Conservation (phyloP, 352 stramenopile genomes). For the Saprolegnia parasitica region DNA sequence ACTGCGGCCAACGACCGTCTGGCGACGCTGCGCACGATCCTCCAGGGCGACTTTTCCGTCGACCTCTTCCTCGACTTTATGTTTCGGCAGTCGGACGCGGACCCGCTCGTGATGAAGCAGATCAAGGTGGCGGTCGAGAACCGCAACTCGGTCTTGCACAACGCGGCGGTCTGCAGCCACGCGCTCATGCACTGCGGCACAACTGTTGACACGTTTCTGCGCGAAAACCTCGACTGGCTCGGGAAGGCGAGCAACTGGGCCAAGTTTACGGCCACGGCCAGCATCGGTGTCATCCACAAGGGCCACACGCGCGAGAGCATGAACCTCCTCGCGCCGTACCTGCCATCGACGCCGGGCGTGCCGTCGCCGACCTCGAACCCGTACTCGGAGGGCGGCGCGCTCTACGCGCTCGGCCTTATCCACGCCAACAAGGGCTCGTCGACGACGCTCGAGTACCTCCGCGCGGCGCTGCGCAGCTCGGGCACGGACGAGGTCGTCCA, state of each 20-base stretch:
- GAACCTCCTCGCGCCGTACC: conserved; percentile 96
- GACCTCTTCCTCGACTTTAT: conserved; percentile 93
- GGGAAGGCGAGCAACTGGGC: conserved; percentile 98
- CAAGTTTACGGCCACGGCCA: conserved; percentile 98
- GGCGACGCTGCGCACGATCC: conserved; percentile 82
- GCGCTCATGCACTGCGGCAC: conserved; percentile 97
- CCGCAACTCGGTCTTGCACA: conserved; percentile 96
- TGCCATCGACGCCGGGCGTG: conserved; percentile 85
- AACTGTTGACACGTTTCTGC: conserved; percentile 95
- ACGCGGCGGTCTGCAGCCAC: conserved; percentile 96
- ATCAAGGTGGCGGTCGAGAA: conserved; percentile 92
- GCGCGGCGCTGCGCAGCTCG: conserved; percentile 76
- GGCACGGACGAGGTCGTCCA: conserved; percentile 95
- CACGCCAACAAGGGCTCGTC: conserved; percentile 94
- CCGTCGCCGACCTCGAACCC: conserved; percentile 63
- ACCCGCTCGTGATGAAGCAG: conserved; percentile 91
- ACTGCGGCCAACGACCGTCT: conserved; percentile 42
- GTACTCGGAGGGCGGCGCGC: conserved; percentile 96
- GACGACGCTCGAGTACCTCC: conserved; percentile 81
- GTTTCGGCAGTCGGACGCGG: conserved; percentile 85
- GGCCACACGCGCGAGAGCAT: conserved; percentile 97
- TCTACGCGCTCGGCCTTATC: conserved; percentile 98
- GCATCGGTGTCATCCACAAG: conserved; percentile 97
- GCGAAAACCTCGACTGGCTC: conserved; percentile 99
- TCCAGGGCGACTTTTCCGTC: conserved; percentile 87